Evolutionary conservation across 2,329 filamentous ascomycete species (phyloP).

Genomic region (Talaromyces sp.): DNA sequence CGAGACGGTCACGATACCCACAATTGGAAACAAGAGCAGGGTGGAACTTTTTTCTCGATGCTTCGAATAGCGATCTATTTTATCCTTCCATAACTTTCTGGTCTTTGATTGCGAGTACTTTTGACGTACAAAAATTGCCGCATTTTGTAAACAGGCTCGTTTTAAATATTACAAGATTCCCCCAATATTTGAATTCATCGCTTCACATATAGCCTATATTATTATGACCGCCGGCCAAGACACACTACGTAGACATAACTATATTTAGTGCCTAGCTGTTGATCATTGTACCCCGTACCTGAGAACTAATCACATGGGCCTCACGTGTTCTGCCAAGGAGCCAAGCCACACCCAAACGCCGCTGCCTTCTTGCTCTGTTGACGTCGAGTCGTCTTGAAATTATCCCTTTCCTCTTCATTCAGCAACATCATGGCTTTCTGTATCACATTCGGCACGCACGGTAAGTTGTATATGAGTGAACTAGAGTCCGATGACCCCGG

Average conservation of each 20-base stretch:
- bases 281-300: conserved; percentile 3
- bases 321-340: conserved; percentile 31
- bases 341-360: conserved; percentile 40
- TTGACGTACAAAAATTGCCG: conserved; percentile 6
- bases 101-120: conserved; percentile 9
- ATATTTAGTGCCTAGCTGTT: not conserved
- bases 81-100: conserved; percentile 10
- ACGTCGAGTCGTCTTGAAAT: conserved; percentile 3
- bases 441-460: conserved; percentile 48
- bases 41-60: not conserved
- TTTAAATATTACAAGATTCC: conserved; percentile 3
- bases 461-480: conserved; percentile 28
- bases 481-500: not conserved
- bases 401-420: conserved; percentile 8
- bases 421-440: conserved; percentile 42
- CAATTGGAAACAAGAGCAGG: not conserved
- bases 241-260: not conserved
- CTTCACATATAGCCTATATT: not conserved
- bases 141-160: conserved; percentile 17
- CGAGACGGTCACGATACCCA: not conserved
- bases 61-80: conserved; percentile 18
- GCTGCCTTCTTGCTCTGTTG: conserved; percentile 30
- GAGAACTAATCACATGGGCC: conserved; percentile 18
- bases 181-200: conserved; percentile 2
- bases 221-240: no score